Conservation (phyloP, 2,329 filamentous ascomycete genomes). For the Trichoderma cornu-damae region DNA sequence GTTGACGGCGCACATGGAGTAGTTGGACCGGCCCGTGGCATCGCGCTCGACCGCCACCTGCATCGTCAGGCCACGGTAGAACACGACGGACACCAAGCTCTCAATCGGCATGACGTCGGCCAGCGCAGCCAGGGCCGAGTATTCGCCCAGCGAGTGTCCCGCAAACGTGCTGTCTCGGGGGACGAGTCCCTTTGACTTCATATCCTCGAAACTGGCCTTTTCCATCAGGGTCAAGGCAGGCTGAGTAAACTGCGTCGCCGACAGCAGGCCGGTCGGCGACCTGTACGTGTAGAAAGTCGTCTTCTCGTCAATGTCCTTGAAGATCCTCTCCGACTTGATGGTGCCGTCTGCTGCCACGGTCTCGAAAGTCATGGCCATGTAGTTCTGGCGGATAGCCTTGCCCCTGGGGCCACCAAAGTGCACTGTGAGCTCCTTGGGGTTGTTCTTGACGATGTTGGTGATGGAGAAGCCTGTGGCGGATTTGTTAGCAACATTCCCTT, state of each 20-base stretch:
- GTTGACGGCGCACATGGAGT: conserved; percentile 99
- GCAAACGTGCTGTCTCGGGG: conserved; percentile 96
- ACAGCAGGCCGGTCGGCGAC: conserved; percentile 89
- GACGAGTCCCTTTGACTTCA: conserved; percentile 94
- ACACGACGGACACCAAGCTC: conserved; percentile 94
- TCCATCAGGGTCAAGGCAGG: conserved; percentile 97
- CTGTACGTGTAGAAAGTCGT: conserved; percentile 96
- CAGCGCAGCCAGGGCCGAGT: conserved; percentile 90
- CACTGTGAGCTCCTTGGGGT: conserved; percentile 96
- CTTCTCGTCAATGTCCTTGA: conserved; percentile 92
- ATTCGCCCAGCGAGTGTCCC: conserved; percentile 95
- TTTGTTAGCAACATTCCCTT: not conserved
- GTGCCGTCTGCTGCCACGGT: conserved; percentile 87
- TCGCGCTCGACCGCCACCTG: conserved; percentile 98
- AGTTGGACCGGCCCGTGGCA: conserved; percentile 87
- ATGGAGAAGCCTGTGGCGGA: conserved; percentile 72
- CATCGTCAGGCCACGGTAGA: conserved; percentile 98
- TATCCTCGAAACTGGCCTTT: conserved; percentile 98
- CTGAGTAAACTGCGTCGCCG: conserved; percentile 97
- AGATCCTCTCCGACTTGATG: conserved; percentile 98
- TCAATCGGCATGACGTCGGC: conserved; percentile 99
- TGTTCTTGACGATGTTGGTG: conserved; percentile 98
- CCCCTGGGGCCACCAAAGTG: conserved; percentile 96
- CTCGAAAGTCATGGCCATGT: conserved; percentile 99
- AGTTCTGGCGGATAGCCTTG: conserved; percentile 97